phyloP scores from a whole-genome alignment of 2,329 filamentous ascomycete genomes.

The Cladobotryum mycophilum region DNA sequence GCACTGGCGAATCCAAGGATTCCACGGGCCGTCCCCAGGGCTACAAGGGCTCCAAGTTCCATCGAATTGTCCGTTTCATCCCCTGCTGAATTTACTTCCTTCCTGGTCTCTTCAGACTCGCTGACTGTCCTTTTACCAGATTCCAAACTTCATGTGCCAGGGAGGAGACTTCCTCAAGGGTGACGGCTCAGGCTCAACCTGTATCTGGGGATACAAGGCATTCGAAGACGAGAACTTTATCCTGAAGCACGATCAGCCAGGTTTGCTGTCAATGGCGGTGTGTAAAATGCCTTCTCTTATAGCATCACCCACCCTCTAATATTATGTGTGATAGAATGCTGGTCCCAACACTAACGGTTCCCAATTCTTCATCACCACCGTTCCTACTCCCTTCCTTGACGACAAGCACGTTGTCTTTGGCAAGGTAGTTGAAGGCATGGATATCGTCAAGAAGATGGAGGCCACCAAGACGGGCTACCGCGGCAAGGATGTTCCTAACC shows the following conservation, averaged over 20 bases:
- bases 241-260: slow-evolving; percentile 70
- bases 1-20: slow-evolving; percentile 86
- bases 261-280: slow-evolving; percentile 89
- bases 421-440: slow-evolving; percentile 81
- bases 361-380: slow-evolving; percentile 96
- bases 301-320: background rate
- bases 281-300: slow-evolving; percentile 26
- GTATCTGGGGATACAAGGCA: slow-evolving; percentile 77
- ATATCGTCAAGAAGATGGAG: slow-evolving; percentile 89
- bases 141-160: slow-evolving; percentile 96
- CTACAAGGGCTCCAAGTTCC: slow-evolving; percentile 92
- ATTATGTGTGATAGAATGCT: slow-evolving; percentile 56
- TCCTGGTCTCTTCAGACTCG: slow-evolving; percentile 6
- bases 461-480: slow-evolving; percentile 72
- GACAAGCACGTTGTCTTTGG: slow-evolving; percentile 95
- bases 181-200: slow-evolving; percentile 81
- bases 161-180: slow-evolving; percentile 93
- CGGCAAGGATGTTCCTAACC: slow-evolving; percentile 71
- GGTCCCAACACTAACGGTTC: slow-evolving; percentile 89
- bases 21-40: slow-evolving; percentile 72
- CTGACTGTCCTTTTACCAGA: slow-evolving; percentile 43
- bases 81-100: slow-evolving; percentile 3
- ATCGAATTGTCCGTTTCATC: slow-evolving; percentile 68
- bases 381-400: slow-evolving; percentile 79
- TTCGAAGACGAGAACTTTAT: slow-evolving; percentile 91